Evolutionary conservation across 2,329 filamentous ascomycete genomes (phyloP).

Genomic region (Tolypocladium inflatum): DNA sequence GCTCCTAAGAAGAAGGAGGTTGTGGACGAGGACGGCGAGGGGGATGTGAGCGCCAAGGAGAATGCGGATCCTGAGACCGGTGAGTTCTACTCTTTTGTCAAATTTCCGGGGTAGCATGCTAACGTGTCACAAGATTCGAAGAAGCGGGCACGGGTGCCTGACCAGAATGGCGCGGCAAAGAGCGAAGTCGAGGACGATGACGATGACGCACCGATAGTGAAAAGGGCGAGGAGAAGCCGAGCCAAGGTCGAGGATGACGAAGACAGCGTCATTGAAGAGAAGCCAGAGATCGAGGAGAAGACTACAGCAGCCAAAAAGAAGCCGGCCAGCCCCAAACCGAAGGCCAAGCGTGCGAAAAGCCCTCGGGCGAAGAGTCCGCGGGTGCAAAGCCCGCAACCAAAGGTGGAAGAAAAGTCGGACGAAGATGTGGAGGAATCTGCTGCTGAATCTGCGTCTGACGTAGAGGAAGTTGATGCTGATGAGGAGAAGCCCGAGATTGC

Average conservation of each 20-base stretch:
- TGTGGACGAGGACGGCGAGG: slow-evolving; percentile 17
- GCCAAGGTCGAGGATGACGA: slow-evolving; percentile 44
- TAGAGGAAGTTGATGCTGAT: slow-evolving; percentile 40
- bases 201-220: slow-evolving; percentile 51
- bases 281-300: slow-evolving; percentile 13
- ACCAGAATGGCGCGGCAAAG: slow-evolving; percentile 11
- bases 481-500: slow-evolving; percentile 60
- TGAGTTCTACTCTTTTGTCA: slow-evolving; percentile 8
- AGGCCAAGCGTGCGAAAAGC: slow-evolving; percentile 4
- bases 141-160: slow-evolving; percentile 29
- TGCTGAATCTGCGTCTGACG: slow-evolving; percentile 26
- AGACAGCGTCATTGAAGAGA: slow-evolving; percentile 31
- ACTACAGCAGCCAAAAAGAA: slow-evolving; percentile 9
- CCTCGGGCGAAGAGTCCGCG: background rate
- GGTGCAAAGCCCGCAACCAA: background rate
- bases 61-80: slow-evolving; percentile 29
- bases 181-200: slow-evolving; percentile 37
- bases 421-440: slow-evolving; percentile 11
- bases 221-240: slow-evolving; percentile 40
- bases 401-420: slow-evolving; percentile 6
- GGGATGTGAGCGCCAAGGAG: slow-evolving; percentile 22
- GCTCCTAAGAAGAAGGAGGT: slow-evolving; percentile 26
- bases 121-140: slow-evolving; percentile 28
- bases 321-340: slow-evolving; percentile 12
- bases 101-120: background rate